Evolutionary conservation across 768 basidiomycete genomes (phyloP).

Genomic region (Trametes punicea): DNA sequence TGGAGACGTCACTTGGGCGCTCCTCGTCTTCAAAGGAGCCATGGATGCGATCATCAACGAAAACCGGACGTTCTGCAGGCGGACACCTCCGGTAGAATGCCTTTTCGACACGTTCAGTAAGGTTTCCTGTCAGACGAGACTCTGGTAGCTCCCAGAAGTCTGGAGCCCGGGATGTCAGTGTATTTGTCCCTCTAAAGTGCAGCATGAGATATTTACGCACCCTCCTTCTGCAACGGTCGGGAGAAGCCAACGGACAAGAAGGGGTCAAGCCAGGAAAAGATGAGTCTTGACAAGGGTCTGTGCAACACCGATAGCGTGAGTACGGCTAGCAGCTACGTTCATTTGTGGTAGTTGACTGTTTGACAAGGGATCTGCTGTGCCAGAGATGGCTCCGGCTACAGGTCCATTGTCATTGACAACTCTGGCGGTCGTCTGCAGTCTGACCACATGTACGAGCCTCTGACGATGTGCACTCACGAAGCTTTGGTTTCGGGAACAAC

Average conservation of each 20-base stretch:
- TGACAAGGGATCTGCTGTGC: neutral
- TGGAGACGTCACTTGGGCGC: neutral
- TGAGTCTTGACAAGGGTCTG: constrained; percentile 43
- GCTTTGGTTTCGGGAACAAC: constrained; percentile 40
- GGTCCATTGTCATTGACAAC: too few relatives aligned
- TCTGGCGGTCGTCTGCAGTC: too few relatives aligned
- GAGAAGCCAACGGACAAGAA: constrained; percentile 58
- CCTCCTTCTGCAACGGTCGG: constrained; percentile 54
- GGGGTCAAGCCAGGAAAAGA: constrained; percentile 53
- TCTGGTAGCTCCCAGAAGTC: constrained; percentile 15
- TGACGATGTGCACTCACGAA: constrained; percentile 33
- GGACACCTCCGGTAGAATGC: constrained; percentile 10
- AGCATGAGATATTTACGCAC: constrained; percentile 32
- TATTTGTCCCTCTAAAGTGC: too few relatives aligned
- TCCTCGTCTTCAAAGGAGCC: too few relatives aligned
- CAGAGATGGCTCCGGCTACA: too few relatives aligned
- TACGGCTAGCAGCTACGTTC: neutral
- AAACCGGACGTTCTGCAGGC: constrained; percentile 12
- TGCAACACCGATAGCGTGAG: neutral
- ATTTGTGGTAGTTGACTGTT: neutral
- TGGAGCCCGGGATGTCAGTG: neutral
- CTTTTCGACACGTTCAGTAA: constrained; percentile 10
- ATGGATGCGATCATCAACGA: neutral
- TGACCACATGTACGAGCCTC: too few relatives aligned
- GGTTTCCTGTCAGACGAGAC: neutral